phyloP scores from a whole-genome alignment of 2,329 filamentous ascomycete genomes.

The Trichoderma arundinaceum region DNA sequence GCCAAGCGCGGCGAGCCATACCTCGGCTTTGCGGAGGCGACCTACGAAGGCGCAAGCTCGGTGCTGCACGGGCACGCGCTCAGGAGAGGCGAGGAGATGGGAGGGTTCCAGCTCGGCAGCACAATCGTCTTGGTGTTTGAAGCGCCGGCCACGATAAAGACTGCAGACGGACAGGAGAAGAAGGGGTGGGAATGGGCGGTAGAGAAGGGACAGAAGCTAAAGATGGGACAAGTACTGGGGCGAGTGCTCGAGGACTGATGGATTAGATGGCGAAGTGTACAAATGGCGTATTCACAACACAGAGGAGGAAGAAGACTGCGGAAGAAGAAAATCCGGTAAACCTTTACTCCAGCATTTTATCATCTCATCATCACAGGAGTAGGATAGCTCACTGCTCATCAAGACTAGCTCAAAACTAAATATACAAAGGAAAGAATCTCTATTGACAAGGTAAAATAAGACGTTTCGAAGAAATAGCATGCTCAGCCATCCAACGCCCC shows the following conservation, averaged over 20 bases:
- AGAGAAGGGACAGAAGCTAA: slow-evolving; percentile 84
- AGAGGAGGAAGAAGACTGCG: slow-evolving; percentile 35
- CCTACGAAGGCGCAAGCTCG: slow-evolving; percentile 77
- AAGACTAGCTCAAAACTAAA: slow-evolving; percentile 27
- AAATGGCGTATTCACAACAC: neutral
- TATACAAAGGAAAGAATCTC: neutral
- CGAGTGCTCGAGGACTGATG: slow-evolving; percentile 54
- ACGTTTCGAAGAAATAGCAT: neutral
- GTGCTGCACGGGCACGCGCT: slow-evolving; percentile 84
- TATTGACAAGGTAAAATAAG: neutral
- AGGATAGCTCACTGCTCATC: slow-evolving; percentile 2
- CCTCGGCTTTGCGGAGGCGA: slow-evolving; percentile 90
- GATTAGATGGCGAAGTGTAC: neutral
- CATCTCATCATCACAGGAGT: neutral
- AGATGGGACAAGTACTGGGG: slow-evolving; percentile 86
- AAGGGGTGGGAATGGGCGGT: slow-evolving; percentile 86
- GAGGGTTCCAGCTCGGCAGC: slow-evolving; percentile 93
- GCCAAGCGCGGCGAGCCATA: slow-evolving; percentile 78
- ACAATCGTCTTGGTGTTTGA: slow-evolving; percentile 97
- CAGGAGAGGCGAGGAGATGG: slow-evolving; percentile 92
- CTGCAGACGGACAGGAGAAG: slow-evolving; percentile 57
- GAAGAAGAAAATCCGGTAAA: slow-evolving; percentile 16
- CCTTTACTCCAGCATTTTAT: slow-evolving; percentile 21
- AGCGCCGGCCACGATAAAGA: slow-evolving; percentile 71
- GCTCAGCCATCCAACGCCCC: slow-evolving; percentile 5